Conservation (phyloP, 345 rosid species). For the Gossypium arboreum region DNA sequence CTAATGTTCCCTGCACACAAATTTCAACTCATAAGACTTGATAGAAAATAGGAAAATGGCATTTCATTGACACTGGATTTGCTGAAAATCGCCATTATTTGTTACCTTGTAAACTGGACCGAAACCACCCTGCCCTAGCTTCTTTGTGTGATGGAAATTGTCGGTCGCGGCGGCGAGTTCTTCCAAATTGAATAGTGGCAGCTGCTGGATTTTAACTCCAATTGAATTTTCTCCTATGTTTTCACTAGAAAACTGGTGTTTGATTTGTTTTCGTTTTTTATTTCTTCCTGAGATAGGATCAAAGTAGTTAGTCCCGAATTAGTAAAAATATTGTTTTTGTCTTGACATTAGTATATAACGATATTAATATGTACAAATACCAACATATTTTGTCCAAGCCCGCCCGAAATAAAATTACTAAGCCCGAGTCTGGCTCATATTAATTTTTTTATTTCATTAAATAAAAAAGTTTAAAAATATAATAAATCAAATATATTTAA, state of each 20-base stretch:
- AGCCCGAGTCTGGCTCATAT: too few species aligned
- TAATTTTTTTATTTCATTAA: too few species aligned
- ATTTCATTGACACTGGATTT: not conserved
- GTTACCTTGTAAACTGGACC: conserved; percentile 26
- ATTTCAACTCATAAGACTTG: not conserved
- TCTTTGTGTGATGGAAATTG: conserved; percentile 20
- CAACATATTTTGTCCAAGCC: too few species aligned
- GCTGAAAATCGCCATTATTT: not conserved
- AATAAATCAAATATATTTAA: too few species aligned
- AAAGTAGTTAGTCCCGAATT: too few species aligned
- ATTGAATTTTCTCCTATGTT: not conserved
- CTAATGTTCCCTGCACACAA: not conserved
- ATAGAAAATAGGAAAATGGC: not conserved
- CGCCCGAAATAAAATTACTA: too few species aligned
- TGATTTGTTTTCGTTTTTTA: not conserved
- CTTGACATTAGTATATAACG: too few species aligned
- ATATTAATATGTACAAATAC: too few species aligned
- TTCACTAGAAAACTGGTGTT: not conserved
- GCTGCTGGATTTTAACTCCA: not conserved
- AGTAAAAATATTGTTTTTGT: rapidly evolving
- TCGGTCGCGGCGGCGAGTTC: conserved; percentile 26
- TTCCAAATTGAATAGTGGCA: not conserved
- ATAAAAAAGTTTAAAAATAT: too few species aligned
- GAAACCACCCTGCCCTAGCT: not conserved
- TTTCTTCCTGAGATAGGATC: not conserved